Evolutionary conservation across 306 rosid species (phyloP).

Genomic region (Lathyrus sativus): DNA sequence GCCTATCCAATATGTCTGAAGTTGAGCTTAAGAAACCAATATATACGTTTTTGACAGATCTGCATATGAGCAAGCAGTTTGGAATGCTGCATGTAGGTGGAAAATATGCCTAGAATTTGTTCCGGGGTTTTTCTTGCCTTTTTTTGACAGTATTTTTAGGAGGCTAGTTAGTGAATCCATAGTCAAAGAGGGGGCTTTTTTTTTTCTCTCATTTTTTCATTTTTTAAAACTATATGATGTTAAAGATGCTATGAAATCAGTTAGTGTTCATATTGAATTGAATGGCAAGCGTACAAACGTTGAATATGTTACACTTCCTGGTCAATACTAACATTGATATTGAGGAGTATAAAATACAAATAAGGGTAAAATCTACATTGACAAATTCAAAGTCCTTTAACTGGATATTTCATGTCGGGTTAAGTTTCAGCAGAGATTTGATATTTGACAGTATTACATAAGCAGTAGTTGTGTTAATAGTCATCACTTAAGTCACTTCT

Average conservation of each 20-base stretch:
- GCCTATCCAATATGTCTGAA: slow-evolving; percentile 14
- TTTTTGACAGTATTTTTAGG: slow-evolving; percentile 31
- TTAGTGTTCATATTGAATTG: slow-evolving; percentile 37
- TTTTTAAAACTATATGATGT: slow-evolving; percentile 16
- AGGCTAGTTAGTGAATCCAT: slow-evolving; percentile 18
- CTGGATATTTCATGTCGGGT: not conserved
- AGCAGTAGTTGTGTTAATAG: not conserved
- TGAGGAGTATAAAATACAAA: not conserved
- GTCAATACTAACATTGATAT: slow-evolving; percentile 12
- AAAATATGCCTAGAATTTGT: slow-evolving; percentile 35
- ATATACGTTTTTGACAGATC: slow-evolving; percentile 35
- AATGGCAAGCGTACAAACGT: not conserved
- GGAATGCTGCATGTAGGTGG: slow-evolving; percentile 34
- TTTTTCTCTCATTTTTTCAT: slow-evolving; percentile 1
- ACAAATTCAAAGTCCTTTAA: not conserved
- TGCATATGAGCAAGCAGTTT: slow-evolving; percentile 40
- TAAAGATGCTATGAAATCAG: slow-evolving; percentile 33
- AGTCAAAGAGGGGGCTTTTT: slow-evolving; percentile 7
- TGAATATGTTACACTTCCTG: not conserved
- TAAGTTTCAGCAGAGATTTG: not conserved
- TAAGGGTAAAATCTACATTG: not conserved
- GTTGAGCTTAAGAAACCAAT: slow-evolving; percentile 36
- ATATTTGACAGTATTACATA: not conserved
- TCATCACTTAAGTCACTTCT: not conserved
- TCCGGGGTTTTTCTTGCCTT: slow-evolving; percentile 9